Evolutionary conservation across 192 early-diverging fungal species (phyloP).

Genomic region (Coemansia sp.): DNA sequence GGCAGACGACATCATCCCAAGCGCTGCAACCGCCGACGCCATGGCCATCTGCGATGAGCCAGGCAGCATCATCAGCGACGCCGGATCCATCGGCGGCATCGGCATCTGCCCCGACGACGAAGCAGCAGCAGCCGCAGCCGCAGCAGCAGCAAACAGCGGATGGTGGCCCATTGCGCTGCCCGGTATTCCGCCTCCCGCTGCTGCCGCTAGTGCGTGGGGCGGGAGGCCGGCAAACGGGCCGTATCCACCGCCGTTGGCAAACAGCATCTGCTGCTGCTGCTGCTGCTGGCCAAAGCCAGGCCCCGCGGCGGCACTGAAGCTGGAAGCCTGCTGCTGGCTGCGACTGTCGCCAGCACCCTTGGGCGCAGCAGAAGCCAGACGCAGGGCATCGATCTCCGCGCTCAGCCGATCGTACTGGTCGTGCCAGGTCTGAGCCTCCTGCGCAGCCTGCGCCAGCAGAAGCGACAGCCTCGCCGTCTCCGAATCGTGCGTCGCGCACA

Average conservation of each 20-base stretch:
- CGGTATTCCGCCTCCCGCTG: neutral
- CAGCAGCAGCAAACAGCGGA: constrained; percentile 1
- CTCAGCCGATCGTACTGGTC: constrained; percentile 22
- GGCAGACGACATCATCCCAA: neutral
- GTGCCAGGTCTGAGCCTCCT: constrained; percentile 34
- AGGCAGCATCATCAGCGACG: constrained; percentile 22
- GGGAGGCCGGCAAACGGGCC: constrained; percentile 20
- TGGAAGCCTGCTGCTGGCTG: neutral
- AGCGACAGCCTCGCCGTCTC: constrained; percentile 29
- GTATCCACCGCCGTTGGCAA: constrained; percentile 13
- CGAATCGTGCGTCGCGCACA: constrained; percentile 19
- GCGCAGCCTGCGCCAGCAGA: constrained; percentile 32
- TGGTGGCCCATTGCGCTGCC: constrained; percentile 1
- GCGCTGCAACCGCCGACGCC: neutral
- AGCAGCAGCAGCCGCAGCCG: neutral
- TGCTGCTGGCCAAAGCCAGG: constrained; percentile 13
- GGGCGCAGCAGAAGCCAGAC: neutral
- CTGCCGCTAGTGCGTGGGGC: constrained; percentile 18
- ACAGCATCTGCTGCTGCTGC: constrained; percentile 19
- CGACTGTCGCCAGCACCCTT: neutral
- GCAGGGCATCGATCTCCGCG: constrained; percentile 15
- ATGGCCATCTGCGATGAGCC: constrained; percentile 14
- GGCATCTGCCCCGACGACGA: neutral
- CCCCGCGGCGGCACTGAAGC: neutral
- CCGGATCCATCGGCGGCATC: constrained; percentile 11